phyloP scores from a whole-genome alignment of 495 filamentous ascomycete genomes.

The Margaritispora aquatica region DNA sequence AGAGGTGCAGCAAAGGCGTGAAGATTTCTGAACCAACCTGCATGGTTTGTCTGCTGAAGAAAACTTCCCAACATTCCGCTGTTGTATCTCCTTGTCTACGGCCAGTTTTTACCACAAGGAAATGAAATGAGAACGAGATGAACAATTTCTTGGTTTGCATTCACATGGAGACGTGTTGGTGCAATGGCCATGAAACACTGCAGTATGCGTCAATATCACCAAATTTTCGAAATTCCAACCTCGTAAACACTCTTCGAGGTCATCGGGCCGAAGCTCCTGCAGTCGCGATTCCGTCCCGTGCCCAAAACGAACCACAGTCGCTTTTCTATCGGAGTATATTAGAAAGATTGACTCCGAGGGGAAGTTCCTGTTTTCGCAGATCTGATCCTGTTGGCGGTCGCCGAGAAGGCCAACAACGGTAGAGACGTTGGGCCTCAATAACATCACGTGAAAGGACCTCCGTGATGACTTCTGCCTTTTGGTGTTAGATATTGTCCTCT shows the following conservation, averaged over 20 bases:
- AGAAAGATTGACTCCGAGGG: not conserved
- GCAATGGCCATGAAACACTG: not conserved
- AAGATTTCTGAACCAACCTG: no score
- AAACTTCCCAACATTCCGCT: no score
- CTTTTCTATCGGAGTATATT: not conserved
- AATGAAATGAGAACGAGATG: no score
- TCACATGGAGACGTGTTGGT: no score
- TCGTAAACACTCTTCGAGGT: not conserved
- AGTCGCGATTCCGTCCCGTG: slow-evolving; percentile 6
- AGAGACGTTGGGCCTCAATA: not conserved
- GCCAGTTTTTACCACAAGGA: no score
- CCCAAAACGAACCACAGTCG: not conserved
- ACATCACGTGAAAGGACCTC: not conserved
- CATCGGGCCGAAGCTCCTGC: slow-evolving; percentile 6
- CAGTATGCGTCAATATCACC: no score
- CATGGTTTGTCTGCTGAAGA: not conserved
- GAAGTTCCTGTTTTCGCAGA: not conserved
- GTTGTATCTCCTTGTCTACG: no score
- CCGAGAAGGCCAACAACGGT: not conserved
- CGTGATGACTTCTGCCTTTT: no score
- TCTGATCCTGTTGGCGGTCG: not conserved
- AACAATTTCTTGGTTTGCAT: not conserved
- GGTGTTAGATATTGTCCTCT: no score
- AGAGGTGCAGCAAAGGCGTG: not conserved
- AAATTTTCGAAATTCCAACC: not conserved